Evolutionary conservation across 371 early-diverging fungal species (phyloP), one percentile per base, ranked within the genome.

Genomic region (Circinella minor): DNA sequence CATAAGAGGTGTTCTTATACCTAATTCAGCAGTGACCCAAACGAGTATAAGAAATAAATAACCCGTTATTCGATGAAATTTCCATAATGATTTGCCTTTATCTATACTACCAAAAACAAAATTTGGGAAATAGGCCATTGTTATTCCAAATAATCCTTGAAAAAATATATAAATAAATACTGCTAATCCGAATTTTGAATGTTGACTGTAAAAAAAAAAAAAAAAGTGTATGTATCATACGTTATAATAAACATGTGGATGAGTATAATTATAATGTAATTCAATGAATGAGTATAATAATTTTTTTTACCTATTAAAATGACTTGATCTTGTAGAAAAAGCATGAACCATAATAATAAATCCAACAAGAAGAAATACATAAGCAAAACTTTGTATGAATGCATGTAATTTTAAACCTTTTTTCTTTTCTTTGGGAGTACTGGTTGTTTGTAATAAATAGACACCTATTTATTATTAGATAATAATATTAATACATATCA

Each of bases 1-100:
- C 73, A 81, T 79, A 59, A 77, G 83, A 39, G 83, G 80, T 3
- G 81, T 72, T 36, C 80, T 75, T 10, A 81, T 78, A 37, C 86
- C 86, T 4, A 81, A 66, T 27, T 81, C 74, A 17, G 77, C 80
- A 17, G 80, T 77, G 3, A 75, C n/a, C 75, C 74, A 78, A 15
- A 73, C 59, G 6, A 80, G 61, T 10, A 65, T 18, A 17, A 77
- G 39, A 5, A 78, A 17, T 0, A 75, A 4, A 62, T 83, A 83
- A 8, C 83, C 83, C 13, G 75, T 72, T n/a, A 79, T 49, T 5
- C 80, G 75, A 55, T 80, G 82, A 47, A 77, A 80, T 55, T 74
- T 82, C 72, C 77, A 82, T 36, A 76, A 62, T 4, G 34, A 46
- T 63, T 74, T 78, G 1, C 76, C 75, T 38, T 71, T 66, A 10